Base-by-base conservation (phyloP, 78 protist species). In the Salpingoeca rosetta region DNA sequence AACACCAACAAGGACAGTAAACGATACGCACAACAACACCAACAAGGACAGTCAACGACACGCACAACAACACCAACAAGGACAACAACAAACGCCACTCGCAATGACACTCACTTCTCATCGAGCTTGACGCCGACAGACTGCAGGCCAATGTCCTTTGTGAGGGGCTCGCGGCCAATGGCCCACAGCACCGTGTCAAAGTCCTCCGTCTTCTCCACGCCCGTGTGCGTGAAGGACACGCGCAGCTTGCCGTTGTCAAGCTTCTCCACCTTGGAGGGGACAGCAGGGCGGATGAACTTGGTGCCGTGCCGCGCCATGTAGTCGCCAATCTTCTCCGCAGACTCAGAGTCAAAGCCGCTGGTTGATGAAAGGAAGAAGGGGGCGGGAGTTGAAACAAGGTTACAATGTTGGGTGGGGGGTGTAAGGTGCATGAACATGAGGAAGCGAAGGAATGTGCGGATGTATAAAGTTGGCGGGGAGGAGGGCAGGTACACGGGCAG, bases 181-280 rank as follows among this genome's bases (percentile, higher is more conserved):
- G 99, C 99, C 31, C 87, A 43, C 76, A 97, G 81, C 40, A 97
- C 97, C 11, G 98, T 97, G 90, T 97, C 96, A n/a, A 31, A 56
- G 37, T 22, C 81, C 3, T 83, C 44, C 42, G 38, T 10, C 42
- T 43, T 81, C 10, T 3, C 35, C 45, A 56, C 86, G 82, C 45
- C 78, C 22, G 3, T 26, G 7, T 51, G 65, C 31, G 65, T 51
- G 65, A 22, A 51, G 65, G 7, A 17, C 31, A 51, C 65, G 17
- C 7, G 31, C 65, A 51, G 17, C 31, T 17, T 7, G 17, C 65
- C 41, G 44, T 88, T 36, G 65, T 83, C 91, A 38, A 44, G 28
- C 43, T 81, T 80, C 57, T 85, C 87, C 31, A 93, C 10, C 39
- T 24, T 0, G 25, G 72, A 36, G 10, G 95, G 96, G 27, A 84